A percentile compares a stretch with the other conserved stretches of the same genome.
phyloP scores from a whole-genome alignment of 768 basidiomycete species.

The Leccinum broughii region DNA sequence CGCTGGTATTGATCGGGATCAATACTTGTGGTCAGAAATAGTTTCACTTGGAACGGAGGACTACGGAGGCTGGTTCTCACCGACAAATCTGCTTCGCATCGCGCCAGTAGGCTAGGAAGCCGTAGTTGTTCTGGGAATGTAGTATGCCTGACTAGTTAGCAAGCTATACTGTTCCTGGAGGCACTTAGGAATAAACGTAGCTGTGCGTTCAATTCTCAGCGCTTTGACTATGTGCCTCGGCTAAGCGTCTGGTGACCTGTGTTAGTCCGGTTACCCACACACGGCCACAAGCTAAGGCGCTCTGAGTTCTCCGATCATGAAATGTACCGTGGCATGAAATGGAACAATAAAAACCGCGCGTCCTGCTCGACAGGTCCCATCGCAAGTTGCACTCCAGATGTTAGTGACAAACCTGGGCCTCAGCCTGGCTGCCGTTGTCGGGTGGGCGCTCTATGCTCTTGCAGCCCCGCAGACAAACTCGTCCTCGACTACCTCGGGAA shows the following conservation, averaged over 20 bases:
- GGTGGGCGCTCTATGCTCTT: conserved; percentile 12
- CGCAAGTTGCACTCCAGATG: conserved; percentile 30
- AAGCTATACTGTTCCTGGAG: neutral
- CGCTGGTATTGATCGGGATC: neutral
- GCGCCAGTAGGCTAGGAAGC: too few relatives aligned
- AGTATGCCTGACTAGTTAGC: neutral
- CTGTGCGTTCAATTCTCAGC: neutral
- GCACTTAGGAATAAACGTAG: neutral
- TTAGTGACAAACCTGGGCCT: conserved; percentile 18
- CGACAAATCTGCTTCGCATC: too few relatives aligned
- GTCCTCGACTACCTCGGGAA: conserved; percentile 12
- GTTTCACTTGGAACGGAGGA: too few relatives aligned
- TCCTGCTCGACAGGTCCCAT: neutral
- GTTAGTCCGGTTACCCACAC: neutral
- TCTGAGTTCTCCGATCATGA: neutral
- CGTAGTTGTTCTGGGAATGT: neutral
- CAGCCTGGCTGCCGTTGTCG: conserved; percentile 11
- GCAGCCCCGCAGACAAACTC: conserved; percentile 19
- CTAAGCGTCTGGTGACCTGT: neutral
- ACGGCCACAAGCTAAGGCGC: neutral
- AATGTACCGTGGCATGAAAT: neutral
- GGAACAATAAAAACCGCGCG: neutral
- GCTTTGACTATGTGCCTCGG: neutral
- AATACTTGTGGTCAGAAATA: too few relatives aligned
- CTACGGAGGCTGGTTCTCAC: too few relatives aligned